Conservation (phyloP, 306 rosid genomes). For the Sindora glabra region DNA sequence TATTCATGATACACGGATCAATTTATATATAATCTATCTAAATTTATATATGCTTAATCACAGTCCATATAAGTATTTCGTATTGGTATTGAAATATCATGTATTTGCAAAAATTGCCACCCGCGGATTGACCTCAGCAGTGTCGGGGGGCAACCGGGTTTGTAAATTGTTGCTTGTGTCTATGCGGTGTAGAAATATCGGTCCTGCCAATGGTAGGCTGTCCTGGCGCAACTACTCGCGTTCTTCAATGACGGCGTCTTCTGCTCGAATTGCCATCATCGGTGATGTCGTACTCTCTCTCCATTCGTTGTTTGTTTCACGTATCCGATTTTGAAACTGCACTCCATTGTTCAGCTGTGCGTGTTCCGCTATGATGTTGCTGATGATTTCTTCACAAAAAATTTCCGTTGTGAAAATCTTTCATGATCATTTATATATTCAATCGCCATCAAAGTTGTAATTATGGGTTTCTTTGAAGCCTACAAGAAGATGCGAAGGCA, state of each 20-base stretch:
- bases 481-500: conserved; percentile 68
- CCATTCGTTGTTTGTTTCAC: neutral
- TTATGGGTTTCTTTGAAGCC: conserved; percentile 33
- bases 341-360: neutral
- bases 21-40: no score
- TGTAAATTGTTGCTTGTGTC: no score
- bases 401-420: neutral
- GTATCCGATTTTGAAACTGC: neutral
- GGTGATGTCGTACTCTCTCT: conserved; percentile 66
- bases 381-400: neutral
- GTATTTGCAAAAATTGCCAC: no score
- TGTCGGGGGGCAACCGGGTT: no score
- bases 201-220: conserved; percentile 4
- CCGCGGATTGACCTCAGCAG: no score
- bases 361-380: neutral
- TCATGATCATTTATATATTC: neutral
- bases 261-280: conserved; percentile 65
- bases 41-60: no score
- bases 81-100: no score
- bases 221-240: conserved; percentile 6
- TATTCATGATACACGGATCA: no score
- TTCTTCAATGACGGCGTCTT: conserved; percentile 57
- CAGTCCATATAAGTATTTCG: no score
- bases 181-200: no score
- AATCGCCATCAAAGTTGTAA: neutral